Base-by-base conservation (phyloP, 2,329 filamentous ascomycete species). In the Cordyceps fumosorosea region DNA sequence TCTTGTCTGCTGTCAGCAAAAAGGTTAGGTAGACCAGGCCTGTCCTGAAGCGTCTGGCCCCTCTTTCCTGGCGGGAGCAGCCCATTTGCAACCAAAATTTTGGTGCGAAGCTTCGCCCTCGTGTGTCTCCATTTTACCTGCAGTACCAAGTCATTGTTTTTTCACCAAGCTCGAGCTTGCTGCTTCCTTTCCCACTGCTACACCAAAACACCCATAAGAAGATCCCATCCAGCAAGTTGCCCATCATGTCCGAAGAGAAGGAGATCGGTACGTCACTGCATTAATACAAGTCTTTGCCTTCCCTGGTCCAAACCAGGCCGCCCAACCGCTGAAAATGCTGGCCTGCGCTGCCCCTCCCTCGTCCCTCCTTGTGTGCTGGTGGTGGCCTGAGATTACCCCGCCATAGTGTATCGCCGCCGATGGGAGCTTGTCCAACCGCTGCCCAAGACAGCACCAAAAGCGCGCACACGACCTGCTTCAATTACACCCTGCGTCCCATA, bases 231-330 rank as follows among this genome's bases (percentile, higher is more conserved):
- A 67, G 62, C 60, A 65, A 64, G 64, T 63, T 69, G 70, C 69
- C 71, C 75, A 77, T 71, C 68, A 77, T 78, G 76, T 76, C 78
- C 69, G 77, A 80, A 61, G 72, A 74, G 37, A 79, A 80, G 74
- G 78, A 76, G 64, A 67, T 74, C 65, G 79, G 78, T 80, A 71
- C 66, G 77, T 75, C 24, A 64, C n/a, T 59, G 34, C 52, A 24
- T 45, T 55, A 51, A 24, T 29, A 48, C 45, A 12, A 7, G 3
- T 37, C 34, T 44, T 42, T 10, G 12, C 34, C 42, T 29, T 12
- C 14, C 24, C 20, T n/a, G 14, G 12, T 5, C 24, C 16, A 18
- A 20, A 51, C 16, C 24, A 40, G 16, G 29, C 34, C 11, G 34
- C 1, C 34, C 48, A 29, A 40, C 37, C 11, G 32, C 52, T 37